These are phyloP conservation scores for Ballota nigra DNA, from an alignment of 257 asterid species.

Conservation along the genomic window DNA sequence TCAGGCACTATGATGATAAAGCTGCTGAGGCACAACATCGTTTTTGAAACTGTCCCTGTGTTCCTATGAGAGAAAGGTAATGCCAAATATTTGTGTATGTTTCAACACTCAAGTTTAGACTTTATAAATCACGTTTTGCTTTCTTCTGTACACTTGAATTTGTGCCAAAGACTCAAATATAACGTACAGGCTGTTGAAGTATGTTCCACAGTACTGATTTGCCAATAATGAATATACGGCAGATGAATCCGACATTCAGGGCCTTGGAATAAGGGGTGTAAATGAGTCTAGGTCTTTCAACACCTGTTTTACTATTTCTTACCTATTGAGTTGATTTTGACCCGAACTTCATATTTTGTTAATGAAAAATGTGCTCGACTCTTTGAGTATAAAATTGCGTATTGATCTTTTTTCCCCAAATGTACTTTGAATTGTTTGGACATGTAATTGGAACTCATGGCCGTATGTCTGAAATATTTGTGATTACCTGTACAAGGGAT, in stretches of 20 bases:
- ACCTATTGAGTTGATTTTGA: not conserved
- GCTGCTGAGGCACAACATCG: too few species aligned
- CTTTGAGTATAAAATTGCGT: too few species aligned
- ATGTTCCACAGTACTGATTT: not conserved
- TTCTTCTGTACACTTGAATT: not conserved
- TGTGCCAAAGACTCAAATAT: not conserved
- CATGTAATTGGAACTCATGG: not conserved
- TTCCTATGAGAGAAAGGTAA: constrained; percentile 78
- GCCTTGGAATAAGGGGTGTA: not conserved
- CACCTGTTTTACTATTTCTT: not conserved
- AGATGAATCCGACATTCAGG: not conserved
- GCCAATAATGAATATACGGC: not conserved
- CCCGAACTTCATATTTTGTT: not conserved
- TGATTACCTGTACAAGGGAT: not conserved
- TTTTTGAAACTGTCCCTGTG: constrained; percentile 91
- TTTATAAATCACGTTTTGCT: not conserved
- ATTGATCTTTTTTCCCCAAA: too few species aligned
- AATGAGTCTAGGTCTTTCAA: not conserved
- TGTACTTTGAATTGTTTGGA: too few species aligned
- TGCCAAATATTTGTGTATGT: not conserved
- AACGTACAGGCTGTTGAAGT: not conserved
- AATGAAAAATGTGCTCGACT: too few species aligned
- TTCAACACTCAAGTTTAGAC: constrained; percentile 35
- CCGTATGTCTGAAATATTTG: not conserved
- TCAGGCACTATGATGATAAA: too few species aligned